Percentiles rank a stretch among this genome's conserved stretches.
Evolutionary conservation across 2,329 filamentous ascomycete genomes (phyloP).

Genomic region (Calonectria ilicicola): DNA sequence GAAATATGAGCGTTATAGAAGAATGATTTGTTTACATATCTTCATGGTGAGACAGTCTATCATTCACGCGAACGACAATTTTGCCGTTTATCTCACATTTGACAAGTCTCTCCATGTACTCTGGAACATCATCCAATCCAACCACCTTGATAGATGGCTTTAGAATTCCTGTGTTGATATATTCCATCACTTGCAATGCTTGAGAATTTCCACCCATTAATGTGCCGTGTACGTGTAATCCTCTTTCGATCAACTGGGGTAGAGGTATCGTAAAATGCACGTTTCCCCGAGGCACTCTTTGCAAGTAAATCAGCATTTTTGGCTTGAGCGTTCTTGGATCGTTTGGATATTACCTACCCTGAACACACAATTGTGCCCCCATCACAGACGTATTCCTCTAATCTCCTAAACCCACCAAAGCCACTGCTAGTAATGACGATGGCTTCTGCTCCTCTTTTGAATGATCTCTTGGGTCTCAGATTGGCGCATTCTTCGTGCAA

Average conservation of each 20-base stretch:
- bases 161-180: neutral
- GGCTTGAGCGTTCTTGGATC: neutral
- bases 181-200: neutral
- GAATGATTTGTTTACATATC: neutral
- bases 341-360: neutral
- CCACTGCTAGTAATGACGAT: neutral
- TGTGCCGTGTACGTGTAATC: neutral
- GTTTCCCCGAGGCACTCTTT: neutral
- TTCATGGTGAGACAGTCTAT: neutral
- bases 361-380: neutral
- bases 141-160: neutral
- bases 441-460: neutral
- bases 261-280: neutral
- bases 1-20: too few species aligned
- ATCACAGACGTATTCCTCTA: constrained; percentile 3
- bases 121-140: neutral
- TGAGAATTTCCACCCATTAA: constrained; percentile 1
- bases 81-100: neutral
- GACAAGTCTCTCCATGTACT: neutral
- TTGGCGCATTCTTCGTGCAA: neutral
- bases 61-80: neutral
- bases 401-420: neutral
- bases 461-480: neutral
- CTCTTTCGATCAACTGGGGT: neutral
- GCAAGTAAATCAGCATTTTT: neutral